Base-by-base conservation (phyloP, 768 basidiomycete species). In the Hemileccinum impolitum region DNA sequence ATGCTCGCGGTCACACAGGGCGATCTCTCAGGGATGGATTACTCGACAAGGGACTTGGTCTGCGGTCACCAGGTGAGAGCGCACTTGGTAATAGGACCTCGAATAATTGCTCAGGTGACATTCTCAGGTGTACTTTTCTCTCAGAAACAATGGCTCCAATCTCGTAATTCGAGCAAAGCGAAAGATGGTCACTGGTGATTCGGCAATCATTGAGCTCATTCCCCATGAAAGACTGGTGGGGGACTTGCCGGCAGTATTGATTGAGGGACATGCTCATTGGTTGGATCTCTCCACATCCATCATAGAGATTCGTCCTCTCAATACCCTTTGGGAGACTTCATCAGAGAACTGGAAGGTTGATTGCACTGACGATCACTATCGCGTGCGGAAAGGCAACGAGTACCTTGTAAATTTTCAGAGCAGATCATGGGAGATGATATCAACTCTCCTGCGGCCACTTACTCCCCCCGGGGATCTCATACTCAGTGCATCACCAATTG, bases 401-500 rank as follows among this genome's bases (percentile, higher is more conserved):
- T 10, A 15, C n/a, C 54, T 70, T 11, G n/a, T 68, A 2, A 61
- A 66, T 41, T 31, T 64, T 15, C 58, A 50, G 19, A 67, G 63
- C 37, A 41, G 2, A 30, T 50, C 69, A 0, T 63, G 56, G 51
- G 13, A 13, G 0, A 64, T 60, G 59, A 43, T 69, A 9, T 52
- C 56, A 0, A 11, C 11, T 2, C 53, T 49, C 13, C 18, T 66
- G 32, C 17, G 31, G 14, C 47, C 56, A 6, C 50, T 68, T 0
- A 63, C 60, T 12, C 11, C 18, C n/a, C 12, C 48, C 0, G 15
- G 35, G 3, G 52, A 53, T 17, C 47, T 69, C 13, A 13, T 60
- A 28, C 39, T 71, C 36, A 61, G 35, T 0, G 19, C 9, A 17
- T 43, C 30, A 4, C 4, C 40, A 14, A 7, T 10, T 2, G 17